Evolutionary conservation across 164 flowering plant species (phyloP).

Genomic region (Litsea cubeba): DNA sequence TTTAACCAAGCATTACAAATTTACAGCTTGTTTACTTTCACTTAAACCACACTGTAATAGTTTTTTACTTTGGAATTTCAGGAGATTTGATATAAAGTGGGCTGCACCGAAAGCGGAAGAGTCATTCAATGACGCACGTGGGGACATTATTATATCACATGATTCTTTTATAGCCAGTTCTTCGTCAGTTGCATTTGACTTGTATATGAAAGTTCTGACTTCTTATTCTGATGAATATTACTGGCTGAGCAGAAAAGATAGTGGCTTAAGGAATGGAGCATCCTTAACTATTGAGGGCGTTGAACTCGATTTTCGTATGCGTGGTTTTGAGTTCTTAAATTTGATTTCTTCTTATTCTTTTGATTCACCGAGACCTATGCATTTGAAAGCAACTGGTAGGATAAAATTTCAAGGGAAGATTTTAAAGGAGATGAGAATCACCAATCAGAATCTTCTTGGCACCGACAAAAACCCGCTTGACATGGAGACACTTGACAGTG

Average conservation of each 20-base stretch:
- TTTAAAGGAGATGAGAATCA: slow-evolving; percentile 15
- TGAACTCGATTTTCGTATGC: slow-evolving; percentile 91
- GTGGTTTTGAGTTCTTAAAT: slow-evolving; percentile 88
- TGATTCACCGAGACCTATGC: slow-evolving; percentile 83
- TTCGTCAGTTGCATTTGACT: slow-evolving; percentile 86
- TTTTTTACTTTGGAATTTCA: slow-evolving; percentile 18
- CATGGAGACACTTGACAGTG: slow-evolving; percentile 20
- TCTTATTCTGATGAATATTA: slow-evolving; percentile 57
- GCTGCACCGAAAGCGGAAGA: slow-evolving; percentile 97
- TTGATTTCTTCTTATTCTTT: slow-evolving; percentile 67
- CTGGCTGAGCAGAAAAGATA: slow-evolving; percentile 31
- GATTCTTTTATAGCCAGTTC: slow-evolving; percentile 68
- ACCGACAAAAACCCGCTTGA: slow-evolving; percentile 18
- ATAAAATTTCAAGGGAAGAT: slow-evolving; percentile 89
- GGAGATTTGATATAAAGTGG: slow-evolving; percentile 99
- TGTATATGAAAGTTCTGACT: slow-evolving; percentile 64
- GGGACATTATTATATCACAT: slow-evolving; percentile 85
- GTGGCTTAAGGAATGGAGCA: slow-evolving; percentile 18
- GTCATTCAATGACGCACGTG: slow-evolving; percentile 91
- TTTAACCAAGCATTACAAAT: too few species aligned
- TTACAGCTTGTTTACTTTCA: too few species aligned
- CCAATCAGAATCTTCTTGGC: slow-evolving; percentile 19
- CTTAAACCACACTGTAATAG: background rate
- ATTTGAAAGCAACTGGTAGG: slow-evolving; percentile 92
- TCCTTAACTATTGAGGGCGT: slow-evolving; percentile 72